Conservation (phyloP, 2,329 filamentous ascomycete genomes). For the Penicillium expansum region DNA sequence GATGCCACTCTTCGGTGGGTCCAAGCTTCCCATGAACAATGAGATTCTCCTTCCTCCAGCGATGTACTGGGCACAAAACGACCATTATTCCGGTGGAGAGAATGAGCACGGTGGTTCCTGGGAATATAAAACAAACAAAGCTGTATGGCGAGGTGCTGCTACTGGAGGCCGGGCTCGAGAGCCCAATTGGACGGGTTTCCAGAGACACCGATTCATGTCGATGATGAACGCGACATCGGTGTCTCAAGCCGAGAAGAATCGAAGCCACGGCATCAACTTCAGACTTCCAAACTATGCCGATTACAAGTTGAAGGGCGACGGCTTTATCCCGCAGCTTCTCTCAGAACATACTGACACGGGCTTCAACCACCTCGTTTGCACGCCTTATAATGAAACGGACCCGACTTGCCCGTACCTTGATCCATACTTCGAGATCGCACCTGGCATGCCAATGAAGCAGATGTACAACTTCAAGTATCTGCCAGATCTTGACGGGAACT, state of each 20-base stretch:
- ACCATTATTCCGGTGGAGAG: slow-evolving; percentile 44
- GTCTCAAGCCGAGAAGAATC: slow-evolving; percentile 46
- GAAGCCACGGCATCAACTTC: slow-evolving; percentile 32
- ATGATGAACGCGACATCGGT: slow-evolving; percentile 68
- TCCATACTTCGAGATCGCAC: slow-evolving; percentile 37
- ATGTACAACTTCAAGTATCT: slow-evolving; percentile 62
- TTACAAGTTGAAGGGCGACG: slow-evolving; percentile 40
- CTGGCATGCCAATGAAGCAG: slow-evolving; percentile 32
- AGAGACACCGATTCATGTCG: slow-evolving; percentile 70
- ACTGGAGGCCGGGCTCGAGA: slow-evolving; percentile 47
- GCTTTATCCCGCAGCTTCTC: slow-evolving; percentile 42
- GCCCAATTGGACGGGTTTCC: slow-evolving; percentile 68
- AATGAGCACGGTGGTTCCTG: slow-evolving; percentile 39
- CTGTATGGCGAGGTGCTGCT: slow-evolving; percentile 51
- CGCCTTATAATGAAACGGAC: slow-evolving; percentile 32
- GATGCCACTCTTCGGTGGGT: slow-evolving; percentile 51
- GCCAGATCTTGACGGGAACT: slow-evolving; percentile 74
- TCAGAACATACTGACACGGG: slow-evolving; percentile 41
- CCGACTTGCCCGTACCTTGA: slow-evolving; percentile 49
- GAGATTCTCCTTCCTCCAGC: slow-evolving; percentile 52
- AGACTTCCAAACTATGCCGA: slow-evolving; percentile 38
- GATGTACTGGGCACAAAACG: slow-evolving; percentile 50
- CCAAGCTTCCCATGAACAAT: slow-evolving; percentile 52
- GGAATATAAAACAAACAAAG: slow-evolving; percentile 41
- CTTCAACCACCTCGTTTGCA: slow-evolving; percentile 47